Evolutionary conservation across 2,329 filamentous ascomycete genomes (phyloP), one percentile per base, ranked within the genome.

Genomic region (Dactylellina drechsleri): DNA sequence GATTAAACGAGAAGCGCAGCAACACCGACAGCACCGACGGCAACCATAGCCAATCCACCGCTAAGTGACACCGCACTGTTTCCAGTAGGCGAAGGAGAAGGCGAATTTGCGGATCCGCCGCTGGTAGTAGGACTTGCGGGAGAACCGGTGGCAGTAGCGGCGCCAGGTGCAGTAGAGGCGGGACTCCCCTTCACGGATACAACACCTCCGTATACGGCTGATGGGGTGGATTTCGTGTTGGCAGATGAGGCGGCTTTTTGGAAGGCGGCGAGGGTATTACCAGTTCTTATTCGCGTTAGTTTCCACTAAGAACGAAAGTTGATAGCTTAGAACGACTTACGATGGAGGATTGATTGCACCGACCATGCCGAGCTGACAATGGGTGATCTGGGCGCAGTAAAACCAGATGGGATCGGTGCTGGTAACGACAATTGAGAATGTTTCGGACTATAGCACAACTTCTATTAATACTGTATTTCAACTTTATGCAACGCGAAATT

Each of bases 401-500:
- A 75, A 68, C 26, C 62, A 75, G n/a, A 59, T 56, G 1, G 71
- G 62, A 54, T 67, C 64, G 31, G 15, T 59, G 36, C 87, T 85
- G 79, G 88, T 89, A 81, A 95, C 83, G 81, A 85, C 85, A 79
- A 94, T 84, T 70, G 89, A 92, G 83, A 89, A 95, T 65, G 89
- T 89, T 16, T 66, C 52, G 7, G 78, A 62, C 71, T 75, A 31
- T 41, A 10, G n/a, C 1, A 5, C 26, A 10, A 1, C 18, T 23
- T 23, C 2, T 1, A 28, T 45, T 26, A 23, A n/a, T 28, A 18
- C 13, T 12, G 8, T 36, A 36, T 7, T 43, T 7, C 13, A 40
- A 41, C 3, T 57, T 41, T 18, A 1, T n/a, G 43, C 4, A 3
- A 57, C n/a, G n/a, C 6, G 10, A 3, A 45, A 49, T n/a, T 28